Evolutionary conservation across 176 grass and related monocot genomes (phyloP), one percentile per base, ranked within the genome.

Genomic region (Oryza rufipogon): DNA sequence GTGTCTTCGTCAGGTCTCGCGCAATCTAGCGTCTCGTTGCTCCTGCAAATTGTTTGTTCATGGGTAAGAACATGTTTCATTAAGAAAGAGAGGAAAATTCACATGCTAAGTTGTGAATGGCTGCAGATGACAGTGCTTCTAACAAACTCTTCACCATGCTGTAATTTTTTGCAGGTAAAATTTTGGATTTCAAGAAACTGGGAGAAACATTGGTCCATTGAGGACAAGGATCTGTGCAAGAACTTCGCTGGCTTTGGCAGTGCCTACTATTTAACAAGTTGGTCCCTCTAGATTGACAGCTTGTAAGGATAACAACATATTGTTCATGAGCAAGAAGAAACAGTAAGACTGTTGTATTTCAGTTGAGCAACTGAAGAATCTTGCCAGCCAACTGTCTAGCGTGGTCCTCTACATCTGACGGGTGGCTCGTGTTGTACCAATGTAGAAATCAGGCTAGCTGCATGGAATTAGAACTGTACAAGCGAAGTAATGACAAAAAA

Each of bases 311-410:
- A 46, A 14, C 77, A 88, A 78, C 68, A 68, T 33, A 83, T 80
- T 87, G 63, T 80, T 90, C 38, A 83, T 68, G 84, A 64, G 69
- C 44, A 87, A 65, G 80, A 83, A 74, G 60, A 48, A 90, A 87
- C 75, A 87, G 75, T 63, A 20, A 79, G 41, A 39, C 80, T 54
- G 81, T 48, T 90, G 41, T 48, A 32, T 83, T 74, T 79, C 84
- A 80, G 89, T 83, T 83, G 39, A 80, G 84, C 80, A 75, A 79
- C 89, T 80, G 89, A 83, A 83, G 80, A 83, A 75, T 83, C 84
- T 90, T 75, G 89, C 69, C 80, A 83, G 80, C 54, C 67, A 86
- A 30, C 49, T 10, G 75, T 45, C 48, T 22, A 26, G 66, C 68
- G 75, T 90, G 75, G 84, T 90, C 89, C 84, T 83, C 32, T 75